A percentile compares a stretch with the other conserved stretches of the same genome.
Evolutionary conservation across 176 grass and related monocot genomes (phyloP).

Genomic region (Luzula sylvatica): DNA sequence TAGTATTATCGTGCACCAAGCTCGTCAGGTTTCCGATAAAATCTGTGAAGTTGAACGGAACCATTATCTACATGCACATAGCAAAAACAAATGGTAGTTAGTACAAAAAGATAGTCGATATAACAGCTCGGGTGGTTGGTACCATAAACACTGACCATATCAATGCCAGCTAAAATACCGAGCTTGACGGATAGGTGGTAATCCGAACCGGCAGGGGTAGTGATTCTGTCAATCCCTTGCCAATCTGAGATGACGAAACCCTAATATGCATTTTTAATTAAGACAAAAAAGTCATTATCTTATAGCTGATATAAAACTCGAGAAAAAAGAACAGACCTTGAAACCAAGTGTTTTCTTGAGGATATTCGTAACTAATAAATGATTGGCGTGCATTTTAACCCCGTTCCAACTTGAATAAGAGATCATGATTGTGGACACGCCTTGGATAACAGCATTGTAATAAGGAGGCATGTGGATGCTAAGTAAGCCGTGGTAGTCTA

Average conservation of each 20-base stretch:
- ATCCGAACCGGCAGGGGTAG: slow-evolving; percentile 33
- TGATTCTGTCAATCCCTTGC: slow-evolving; percentile 55
- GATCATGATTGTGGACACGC: slow-evolving; percentile 66
- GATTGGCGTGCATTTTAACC: slow-evolving; percentile 74
- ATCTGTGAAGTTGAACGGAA: slow-evolving; percentile 21
- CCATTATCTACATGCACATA: slow-evolving; percentile 29
- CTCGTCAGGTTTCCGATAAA: slow-evolving; percentile 37
- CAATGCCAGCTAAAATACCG: slow-evolving; percentile 44
- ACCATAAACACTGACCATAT: slow-evolving; percentile 34
- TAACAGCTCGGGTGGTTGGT: too few relatives aligned
- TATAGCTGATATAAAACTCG: not conserved
- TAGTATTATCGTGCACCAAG: slow-evolving; percentile 25
- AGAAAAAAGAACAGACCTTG: slow-evolving; percentile 25
- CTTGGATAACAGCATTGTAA: slow-evolving; percentile 37
- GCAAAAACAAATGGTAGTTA: not conserved
- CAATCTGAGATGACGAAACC: slow-evolving; percentile 79
- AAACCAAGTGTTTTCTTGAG: slow-evolving; percentile 61
- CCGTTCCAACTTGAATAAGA: slow-evolving; percentile 79
- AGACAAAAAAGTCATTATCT: slow-evolving; percentile 3
- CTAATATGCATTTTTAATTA: slow-evolving; percentile 22
- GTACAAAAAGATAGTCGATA: not conserved
- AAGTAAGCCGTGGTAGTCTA: slow-evolving; percentile 31
- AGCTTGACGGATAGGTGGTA: slow-evolving; percentile 47
- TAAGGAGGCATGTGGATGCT: slow-evolving; percentile 64
- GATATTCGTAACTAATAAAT: slow-evolving; percentile 39